These are phyloP conservation scores for Russula foetens DNA, from an alignment of 768 basidiomycete species.

Conservation along the genomic window DNA sequence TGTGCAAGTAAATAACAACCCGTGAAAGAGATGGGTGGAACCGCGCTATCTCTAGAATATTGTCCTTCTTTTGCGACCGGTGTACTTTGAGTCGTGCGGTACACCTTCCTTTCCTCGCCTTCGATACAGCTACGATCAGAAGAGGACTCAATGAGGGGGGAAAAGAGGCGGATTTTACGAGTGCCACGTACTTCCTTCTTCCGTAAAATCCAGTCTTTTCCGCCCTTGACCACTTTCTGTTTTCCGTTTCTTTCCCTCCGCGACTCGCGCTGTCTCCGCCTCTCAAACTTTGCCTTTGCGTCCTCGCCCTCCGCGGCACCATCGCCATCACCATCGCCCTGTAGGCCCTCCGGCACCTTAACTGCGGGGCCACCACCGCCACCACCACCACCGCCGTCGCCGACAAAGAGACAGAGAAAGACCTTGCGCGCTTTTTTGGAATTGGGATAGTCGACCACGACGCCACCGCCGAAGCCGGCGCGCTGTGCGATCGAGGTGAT, in stretches of 20 bases:
- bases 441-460: slow-evolving; percentile 96
- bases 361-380: slow-evolving; percentile 23
- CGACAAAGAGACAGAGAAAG: slow-evolving; percentile 89
- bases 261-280: slow-evolving; percentile 60
- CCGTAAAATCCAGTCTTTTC: slow-evolving; percentile 84
- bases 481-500: slow-evolving; percentile 89
- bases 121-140: slow-evolving; percentile 55
- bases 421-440: slow-evolving; percentile 94
- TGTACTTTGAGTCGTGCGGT: slow-evolving; percentile 80
- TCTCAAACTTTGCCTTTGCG: slow-evolving; percentile 62
- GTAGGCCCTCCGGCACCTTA: slow-evolving; percentile 69
- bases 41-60: slow-evolving; percentile 75
- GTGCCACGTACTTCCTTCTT: slow-evolving; percentile 78
- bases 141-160: slow-evolving; percentile 1
- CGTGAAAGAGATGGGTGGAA: background rate
- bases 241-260: slow-evolving; percentile 53
- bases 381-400: slow-evolving; percentile 62
- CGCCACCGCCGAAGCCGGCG: slow-evolving; percentile 93
- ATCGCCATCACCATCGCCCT: slow-evolving; percentile 58
- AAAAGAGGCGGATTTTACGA: background rate
- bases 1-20: background rate
- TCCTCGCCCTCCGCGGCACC: slow-evolving; percentile 40
- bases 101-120: slow-evolving; percentile 81
- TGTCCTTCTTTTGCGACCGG: slow-evolving; percentile 79
- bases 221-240: slow-evolving; percentile 60